phyloP scores from a whole-genome alignment of 2,329 filamentous ascomycete genomes.

The Scytalidium lignicola region DNA sequence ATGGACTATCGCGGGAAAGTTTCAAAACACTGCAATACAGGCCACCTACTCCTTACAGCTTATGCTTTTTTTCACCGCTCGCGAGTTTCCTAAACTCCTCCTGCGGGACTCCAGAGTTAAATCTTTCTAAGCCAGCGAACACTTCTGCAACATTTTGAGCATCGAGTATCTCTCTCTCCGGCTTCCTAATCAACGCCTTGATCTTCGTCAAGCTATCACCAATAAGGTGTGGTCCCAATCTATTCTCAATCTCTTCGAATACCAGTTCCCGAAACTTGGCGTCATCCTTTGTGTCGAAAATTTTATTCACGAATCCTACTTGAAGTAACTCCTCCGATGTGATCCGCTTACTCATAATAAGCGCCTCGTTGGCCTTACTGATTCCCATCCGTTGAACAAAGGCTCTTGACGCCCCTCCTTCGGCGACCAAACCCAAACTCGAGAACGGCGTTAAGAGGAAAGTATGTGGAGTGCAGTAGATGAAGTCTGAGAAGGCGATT shows the following conservation, averaged over 20 bases:
- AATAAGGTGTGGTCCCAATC: constrained; percentile 73
- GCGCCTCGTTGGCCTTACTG: constrained; percentile 80
- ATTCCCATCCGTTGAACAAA: constrained; percentile 78
- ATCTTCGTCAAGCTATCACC: constrained; percentile 75
- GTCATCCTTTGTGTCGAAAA: constrained; percentile 63
- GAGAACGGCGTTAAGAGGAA: constrained; percentile 91
- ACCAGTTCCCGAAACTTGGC: constrained; percentile 68
- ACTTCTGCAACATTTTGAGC: constrained; percentile 77
- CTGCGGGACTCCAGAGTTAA: constrained; percentile 63
- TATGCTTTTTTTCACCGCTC: constrained; percentile 87
- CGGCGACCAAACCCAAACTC: constrained; percentile 82
- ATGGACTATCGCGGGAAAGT: neutral
- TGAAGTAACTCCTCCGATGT: constrained; percentile 65
- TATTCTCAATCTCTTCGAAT: constrained; percentile 72
- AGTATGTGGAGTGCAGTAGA: constrained; percentile 76
- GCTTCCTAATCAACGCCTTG: constrained; percentile 74
- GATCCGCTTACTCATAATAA: constrained; percentile 84
- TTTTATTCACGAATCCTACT: constrained; percentile 79
- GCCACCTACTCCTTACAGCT: constrained; percentile 54
- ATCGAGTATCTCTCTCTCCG: constrained; percentile 69
- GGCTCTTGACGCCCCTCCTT: constrained; percentile 74
- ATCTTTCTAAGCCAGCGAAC: constrained; percentile 77
- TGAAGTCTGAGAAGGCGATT: constrained; percentile 80
- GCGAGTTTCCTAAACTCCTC: constrained; percentile 84
- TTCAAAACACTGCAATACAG: neutral